These are phyloP conservation scores for Pelargonium nanum DNA, from an alignment of 345 rosid species.

Conservation along the genomic window DNA sequence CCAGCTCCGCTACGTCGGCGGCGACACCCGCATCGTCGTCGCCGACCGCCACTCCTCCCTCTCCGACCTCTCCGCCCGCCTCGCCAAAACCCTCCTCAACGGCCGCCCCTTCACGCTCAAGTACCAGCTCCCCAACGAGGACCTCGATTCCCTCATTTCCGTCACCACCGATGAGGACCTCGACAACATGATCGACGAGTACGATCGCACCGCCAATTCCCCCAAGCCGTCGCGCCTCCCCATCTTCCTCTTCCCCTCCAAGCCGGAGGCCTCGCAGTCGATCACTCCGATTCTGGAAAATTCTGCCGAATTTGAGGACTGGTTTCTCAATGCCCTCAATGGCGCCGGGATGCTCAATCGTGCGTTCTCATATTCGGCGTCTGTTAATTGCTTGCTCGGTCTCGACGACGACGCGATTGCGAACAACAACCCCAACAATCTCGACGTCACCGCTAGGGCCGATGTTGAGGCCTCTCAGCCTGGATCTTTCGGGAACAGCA, in stretches of 20 bases:
- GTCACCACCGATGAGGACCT: constrained; percentile 53
- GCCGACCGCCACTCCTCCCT: constrained; percentile 26
- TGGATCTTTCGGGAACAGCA: not conserved
- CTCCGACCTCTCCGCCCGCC: constrained; percentile 29
- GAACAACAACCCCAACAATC: not conserved
- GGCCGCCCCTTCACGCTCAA: constrained; percentile 17
- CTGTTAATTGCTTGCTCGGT: constrained; percentile 28
- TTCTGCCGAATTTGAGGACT: constrained; percentile 15
- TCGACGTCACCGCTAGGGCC: constrained; percentile 3
- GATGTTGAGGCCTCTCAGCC: constrained; percentile 11
- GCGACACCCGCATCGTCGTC: constrained; percentile 88
- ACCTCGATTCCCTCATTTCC: constrained; percentile 51
- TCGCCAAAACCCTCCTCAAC: constrained; percentile 20
- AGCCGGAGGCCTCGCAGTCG: constrained; percentile 20
- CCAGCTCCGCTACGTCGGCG: constrained; percentile 87
- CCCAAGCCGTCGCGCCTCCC: constrained; percentile 28
- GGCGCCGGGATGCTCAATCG: constrained; percentile 20
- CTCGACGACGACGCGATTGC: constrained; percentile 13
- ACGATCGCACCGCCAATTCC: constrained; percentile 24
- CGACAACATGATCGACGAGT: constrained; percentile 59
- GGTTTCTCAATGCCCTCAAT: constrained; percentile 25
- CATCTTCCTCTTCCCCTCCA: constrained; percentile 37
- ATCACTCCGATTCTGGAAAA: constrained; percentile 16
- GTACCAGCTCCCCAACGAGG: constrained; percentile 58
- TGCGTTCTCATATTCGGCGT: constrained; percentile 25